Conservation (phyloP, 805 yeast species). For the Wickerhamomyces hampshirensis region DNA sequence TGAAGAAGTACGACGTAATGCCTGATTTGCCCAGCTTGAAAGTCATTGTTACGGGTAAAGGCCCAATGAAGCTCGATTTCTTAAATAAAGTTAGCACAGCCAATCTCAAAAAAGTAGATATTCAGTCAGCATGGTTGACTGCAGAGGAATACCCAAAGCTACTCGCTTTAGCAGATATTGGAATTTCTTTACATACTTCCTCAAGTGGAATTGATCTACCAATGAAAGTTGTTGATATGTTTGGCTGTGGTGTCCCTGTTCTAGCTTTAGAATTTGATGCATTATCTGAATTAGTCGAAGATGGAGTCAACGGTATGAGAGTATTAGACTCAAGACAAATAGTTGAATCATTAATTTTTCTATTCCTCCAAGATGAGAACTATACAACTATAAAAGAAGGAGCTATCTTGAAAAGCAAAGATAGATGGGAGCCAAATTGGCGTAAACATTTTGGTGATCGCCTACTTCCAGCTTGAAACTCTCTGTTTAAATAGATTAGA, state of each 20-base stretch:
- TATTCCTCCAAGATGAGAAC: constrained; percentile 30
- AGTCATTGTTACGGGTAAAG: constrained; percentile 94
- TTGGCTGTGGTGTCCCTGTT: constrained; percentile 95
- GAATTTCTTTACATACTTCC: constrained; percentile 85
- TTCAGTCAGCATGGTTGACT: constrained; percentile 72
- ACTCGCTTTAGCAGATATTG: constrained; percentile 75
- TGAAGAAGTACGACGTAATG: constrained; percentile 42
- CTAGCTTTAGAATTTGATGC: constrained; percentile 74
- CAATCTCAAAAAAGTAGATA: constrained; percentile 41
- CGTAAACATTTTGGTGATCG: constrained; percentile 23
- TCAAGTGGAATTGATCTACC: constrained; percentile 94
- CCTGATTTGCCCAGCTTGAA: constrained; percentile 42
- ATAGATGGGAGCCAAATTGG: constrained; percentile 82
- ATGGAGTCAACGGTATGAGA: constrained; percentile 64
- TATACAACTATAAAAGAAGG: constrained; percentile 50
- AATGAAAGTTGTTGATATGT: constrained; percentile 94
- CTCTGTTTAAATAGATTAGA: background rate
- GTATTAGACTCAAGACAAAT: constrained; percentile 42
- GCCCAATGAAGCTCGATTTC: constrained; percentile 67
- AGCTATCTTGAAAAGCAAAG: constrained; percentile 64
- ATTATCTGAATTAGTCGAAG: constrained; percentile 67
- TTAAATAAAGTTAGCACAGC: constrained; percentile 40
- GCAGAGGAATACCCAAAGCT: constrained; percentile 76
- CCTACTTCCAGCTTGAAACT: constrained; percentile 5
- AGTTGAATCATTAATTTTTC: constrained; percentile 34